Conservation (phyloP, 2,329 filamentous ascomycete genomes). For the Aurifilum marmelostoma region DNA sequence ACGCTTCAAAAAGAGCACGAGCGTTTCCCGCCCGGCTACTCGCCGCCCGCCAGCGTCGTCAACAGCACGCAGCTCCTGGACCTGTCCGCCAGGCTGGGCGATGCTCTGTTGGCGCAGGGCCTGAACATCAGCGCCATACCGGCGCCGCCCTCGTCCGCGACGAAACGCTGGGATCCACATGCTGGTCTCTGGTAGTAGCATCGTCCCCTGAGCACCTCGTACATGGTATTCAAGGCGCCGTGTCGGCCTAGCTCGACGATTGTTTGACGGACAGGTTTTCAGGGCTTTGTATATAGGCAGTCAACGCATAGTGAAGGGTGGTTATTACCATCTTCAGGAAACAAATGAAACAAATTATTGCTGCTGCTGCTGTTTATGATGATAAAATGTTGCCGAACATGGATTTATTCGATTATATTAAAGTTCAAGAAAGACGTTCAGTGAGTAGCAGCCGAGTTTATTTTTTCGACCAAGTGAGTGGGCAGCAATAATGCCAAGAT, state of each 20-base stretch:
- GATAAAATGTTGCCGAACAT: background rate
- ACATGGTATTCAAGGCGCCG: background rate
- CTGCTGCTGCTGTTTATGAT: too few species aligned
- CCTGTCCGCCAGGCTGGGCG: constrained; percentile 13
- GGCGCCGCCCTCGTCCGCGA: background rate
- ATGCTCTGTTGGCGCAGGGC: constrained; percentile 19
- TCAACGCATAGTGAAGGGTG: too few species aligned
- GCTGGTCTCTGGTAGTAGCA: constrained; percentile 3
- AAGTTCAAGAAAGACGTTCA: background rate
- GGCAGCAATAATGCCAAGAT: background rate
- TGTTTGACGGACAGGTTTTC: background rate
- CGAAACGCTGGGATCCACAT: constrained; percentile 4
- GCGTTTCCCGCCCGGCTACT: constrained; percentile 21
- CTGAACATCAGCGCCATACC: constrained; percentile 16
- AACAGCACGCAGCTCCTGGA: constrained; percentile 11
- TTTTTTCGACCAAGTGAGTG: too few species aligned
- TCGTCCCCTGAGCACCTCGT: background rate
- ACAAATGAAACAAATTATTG: background rate
- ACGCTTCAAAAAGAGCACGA: constrained; percentile 20
- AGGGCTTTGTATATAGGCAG: background rate
- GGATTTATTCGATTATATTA: background rate
- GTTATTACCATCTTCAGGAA: background rate
- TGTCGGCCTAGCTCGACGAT: background rate
- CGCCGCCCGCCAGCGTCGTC: constrained; percentile 13
- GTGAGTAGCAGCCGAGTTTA: too few species aligned